Evolutionary conservation across 2,329 filamentous ascomycete species (phyloP).

Genomic region (Fusarium sambucinum): DNA sequence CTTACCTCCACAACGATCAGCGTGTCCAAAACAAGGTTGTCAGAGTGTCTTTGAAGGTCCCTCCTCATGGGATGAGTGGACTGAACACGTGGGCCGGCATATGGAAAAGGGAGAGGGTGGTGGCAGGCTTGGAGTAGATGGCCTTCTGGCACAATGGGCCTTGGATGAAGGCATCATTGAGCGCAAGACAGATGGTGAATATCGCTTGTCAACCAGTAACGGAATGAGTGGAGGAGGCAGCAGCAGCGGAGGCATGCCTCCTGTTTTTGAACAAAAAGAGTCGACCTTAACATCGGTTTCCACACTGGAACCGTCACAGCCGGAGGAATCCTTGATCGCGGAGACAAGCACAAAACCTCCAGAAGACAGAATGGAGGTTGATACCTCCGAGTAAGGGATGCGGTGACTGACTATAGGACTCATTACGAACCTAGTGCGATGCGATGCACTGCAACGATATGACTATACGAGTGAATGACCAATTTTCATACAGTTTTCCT

Average conservation of each 20-base stretch:
- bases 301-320: constrained; percentile 38
- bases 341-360: constrained; percentile 45
- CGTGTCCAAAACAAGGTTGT: constrained; percentile 80
- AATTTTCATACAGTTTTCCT: constrained; percentile 38
- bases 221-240: constrained; percentile 40
- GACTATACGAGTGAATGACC: constrained; percentile 49
- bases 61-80: constrained; percentile 87
- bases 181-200: constrained; percentile 66
- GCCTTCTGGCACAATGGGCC: constrained; percentile 70
- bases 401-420: constrained; percentile 28
- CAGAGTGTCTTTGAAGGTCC: constrained; percentile 75
- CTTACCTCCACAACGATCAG: constrained; percentile 75
- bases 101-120: constrained; percentile 80
- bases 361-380: constrained; percentile 48
- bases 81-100: constrained; percentile 91
- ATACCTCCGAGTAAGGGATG: constrained; percentile 37
- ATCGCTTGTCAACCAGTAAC: constrained; percentile 59
- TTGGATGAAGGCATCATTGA: constrained; percentile 74
- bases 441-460: constrained; percentile 35
- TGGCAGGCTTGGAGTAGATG: constrained; percentile 67
- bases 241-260: constrained; percentile 31
- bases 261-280: constrained; percentile 46
- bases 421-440: constrained; percentile 38
- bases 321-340: constrained; percentile 42
- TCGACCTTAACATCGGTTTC: constrained; percentile 38